phyloP scores from a whole-genome alignment of 192 early-diverging fungal genomes.

The Coemansia sp. region DNA sequence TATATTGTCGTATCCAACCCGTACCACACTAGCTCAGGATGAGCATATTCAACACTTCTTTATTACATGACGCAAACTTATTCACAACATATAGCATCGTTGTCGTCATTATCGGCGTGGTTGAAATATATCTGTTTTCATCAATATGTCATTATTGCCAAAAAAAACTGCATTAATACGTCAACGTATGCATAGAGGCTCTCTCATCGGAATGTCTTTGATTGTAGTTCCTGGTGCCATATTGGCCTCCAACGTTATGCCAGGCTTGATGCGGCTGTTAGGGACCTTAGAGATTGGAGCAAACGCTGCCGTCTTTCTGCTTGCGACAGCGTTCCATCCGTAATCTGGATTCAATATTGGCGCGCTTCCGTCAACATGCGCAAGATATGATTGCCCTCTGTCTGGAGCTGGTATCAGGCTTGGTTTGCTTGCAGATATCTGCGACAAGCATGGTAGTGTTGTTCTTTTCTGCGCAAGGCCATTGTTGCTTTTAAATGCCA shows the following conservation, averaged over 20 bases:
- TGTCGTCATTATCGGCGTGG: too few species aligned
- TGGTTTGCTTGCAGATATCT: constrained; percentile 19
- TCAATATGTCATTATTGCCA: too few species aligned
- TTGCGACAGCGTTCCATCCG: constrained; percentile 22
- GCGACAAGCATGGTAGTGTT: constrained; percentile 18
- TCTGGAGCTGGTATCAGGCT: constrained; percentile 2
- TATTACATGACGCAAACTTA: too few species aligned
- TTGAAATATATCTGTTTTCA: too few species aligned
- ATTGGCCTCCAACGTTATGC: not conserved
- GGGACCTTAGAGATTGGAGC: not conserved
- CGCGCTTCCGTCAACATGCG: constrained; percentile 32
- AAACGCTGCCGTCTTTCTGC: not conserved
- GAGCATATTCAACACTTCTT: too few species aligned
- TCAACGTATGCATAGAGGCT: not conserved
- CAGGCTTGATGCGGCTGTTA: not conserved
- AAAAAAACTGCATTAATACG: not conserved
- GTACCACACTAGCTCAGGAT: too few species aligned
- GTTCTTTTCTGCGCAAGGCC: constrained; percentile 21
- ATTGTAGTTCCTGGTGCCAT: not conserved
- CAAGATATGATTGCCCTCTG: constrained; percentile 20
- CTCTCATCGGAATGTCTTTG: too few species aligned
- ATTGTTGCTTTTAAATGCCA: constrained; percentile 13
- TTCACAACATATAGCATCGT: too few species aligned
- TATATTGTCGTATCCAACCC: too few species aligned
- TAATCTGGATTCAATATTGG: constrained; percentile 47